phyloP scores from a whole-genome alignment of 257 asterid species.

The Nicotiana tomentosiformis region DNA sequence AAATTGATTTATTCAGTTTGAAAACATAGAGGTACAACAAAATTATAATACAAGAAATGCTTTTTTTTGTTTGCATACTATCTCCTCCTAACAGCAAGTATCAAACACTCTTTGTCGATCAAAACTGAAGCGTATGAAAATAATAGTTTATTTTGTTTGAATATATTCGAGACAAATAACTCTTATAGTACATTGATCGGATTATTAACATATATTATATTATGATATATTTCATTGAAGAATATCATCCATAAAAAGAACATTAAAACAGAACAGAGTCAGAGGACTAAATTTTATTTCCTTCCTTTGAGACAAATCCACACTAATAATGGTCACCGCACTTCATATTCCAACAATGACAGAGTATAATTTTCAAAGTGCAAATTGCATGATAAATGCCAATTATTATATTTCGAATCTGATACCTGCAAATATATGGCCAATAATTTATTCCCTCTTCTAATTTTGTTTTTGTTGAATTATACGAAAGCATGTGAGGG shows the following conservation, averaged over 20 bases:
- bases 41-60: too few species aligned
- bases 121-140: too few species aligned
- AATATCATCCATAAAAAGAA: not conserved
- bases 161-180: too few species aligned
- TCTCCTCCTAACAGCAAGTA: too few species aligned
- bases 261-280: not conserved
- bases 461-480: not conserved
- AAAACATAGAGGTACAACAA: too few species aligned
- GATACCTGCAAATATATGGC: conserved; percentile 6
- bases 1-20: too few species aligned
- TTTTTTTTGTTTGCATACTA: too few species aligned
- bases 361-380: conserved; percentile 22
- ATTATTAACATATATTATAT: too few species aligned
- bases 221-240: not conserved
- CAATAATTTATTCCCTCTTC: not conserved
- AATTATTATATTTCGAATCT: conserved; percentile 8
- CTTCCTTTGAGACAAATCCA: conserved; percentile 28
- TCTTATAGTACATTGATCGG: too few species aligned
- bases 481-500: conserved; percentile 37
- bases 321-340: not conserved
- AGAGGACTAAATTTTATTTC: not conserved
- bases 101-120: too few species aligned
- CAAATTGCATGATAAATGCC: not conserved
- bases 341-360: conserved; percentile 23
- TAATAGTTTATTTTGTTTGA: too few species aligned